Conservation (phyloP, 225 moss, liverwort and hornwort genomes). For the Pseudisothecium myosuroides region DNA sequence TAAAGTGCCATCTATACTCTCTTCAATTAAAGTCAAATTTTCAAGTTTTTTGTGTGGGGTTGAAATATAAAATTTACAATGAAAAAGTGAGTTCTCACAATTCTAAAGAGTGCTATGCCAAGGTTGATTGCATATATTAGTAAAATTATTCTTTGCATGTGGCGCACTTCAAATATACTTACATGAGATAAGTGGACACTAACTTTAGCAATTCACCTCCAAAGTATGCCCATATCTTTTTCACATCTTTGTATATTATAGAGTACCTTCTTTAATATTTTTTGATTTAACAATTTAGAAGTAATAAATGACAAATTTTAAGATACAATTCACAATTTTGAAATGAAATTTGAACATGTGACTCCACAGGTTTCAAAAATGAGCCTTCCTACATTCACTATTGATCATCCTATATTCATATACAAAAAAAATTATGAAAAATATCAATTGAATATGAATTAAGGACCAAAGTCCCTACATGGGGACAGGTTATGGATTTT, state of each 20-base stretch:
- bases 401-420: not conserved
- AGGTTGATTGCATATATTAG: rapidly evolving
- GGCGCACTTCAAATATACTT: not conserved
- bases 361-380: not conserved
- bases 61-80: not conserved
- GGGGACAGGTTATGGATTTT: too few species aligned
- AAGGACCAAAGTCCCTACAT: not conserved
- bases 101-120: not conserved
- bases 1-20: not conserved
- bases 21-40: not conserved
- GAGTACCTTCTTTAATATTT: not conserved
- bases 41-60: not conserved
- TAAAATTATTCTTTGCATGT: not conserved
- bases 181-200: not conserved
- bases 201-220: not conserved
- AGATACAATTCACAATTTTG: not conserved
- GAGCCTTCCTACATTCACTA: not conserved
- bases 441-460: not conserved
- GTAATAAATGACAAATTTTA: not conserved
- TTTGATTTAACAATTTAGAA: not conserved
- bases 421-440: not conserved
- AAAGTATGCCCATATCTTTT: not conserved
- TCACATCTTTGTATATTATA: not conserved
- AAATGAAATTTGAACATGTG: not conserved
- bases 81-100: not conserved